Conservation (phyloP, 305 asterid species). For the Plantago coronopus region DNA sequence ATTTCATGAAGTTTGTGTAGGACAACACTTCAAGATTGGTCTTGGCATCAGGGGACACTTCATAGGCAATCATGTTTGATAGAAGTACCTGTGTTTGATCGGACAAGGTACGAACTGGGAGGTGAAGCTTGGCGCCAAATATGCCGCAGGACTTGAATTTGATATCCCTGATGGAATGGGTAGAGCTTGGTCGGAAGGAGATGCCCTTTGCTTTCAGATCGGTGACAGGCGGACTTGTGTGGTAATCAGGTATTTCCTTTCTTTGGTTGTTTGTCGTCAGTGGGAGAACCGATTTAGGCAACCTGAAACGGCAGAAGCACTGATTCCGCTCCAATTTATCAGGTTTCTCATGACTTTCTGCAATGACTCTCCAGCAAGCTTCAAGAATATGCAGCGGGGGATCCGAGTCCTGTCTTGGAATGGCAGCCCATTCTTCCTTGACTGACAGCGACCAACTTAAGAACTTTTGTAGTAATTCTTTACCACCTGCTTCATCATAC, state of each 20-base stretch:
- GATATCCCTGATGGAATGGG: background rate
- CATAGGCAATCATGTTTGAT: background rate
- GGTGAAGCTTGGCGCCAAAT: background rate
- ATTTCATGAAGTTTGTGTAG: constrained; percentile 3
- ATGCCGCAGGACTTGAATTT: background rate
- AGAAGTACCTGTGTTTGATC: background rate
- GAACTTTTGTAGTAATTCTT: background rate
- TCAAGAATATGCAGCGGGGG: background rate
- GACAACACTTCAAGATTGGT: background rate
- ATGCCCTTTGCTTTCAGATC: constrained; percentile 4
- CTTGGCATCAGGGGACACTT: background rate
- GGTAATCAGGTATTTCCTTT: background rate
- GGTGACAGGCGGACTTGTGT: background rate
- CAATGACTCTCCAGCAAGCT: background rate
- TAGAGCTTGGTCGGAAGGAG: background rate
- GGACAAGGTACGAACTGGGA: background rate
- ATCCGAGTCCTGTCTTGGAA: background rate
- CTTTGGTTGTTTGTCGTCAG: too few relatives aligned
- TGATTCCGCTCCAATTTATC: too few relatives aligned
- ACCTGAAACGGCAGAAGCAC: too few relatives aligned
- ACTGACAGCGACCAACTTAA: background rate
- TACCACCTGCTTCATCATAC: background rate
- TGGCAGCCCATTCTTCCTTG: background rate
- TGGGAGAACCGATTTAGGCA: too few relatives aligned
- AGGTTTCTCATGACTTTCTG: background rate